Conservation (phyloP, 345 rosid species). For the Euphorbia lathyris region DNA sequence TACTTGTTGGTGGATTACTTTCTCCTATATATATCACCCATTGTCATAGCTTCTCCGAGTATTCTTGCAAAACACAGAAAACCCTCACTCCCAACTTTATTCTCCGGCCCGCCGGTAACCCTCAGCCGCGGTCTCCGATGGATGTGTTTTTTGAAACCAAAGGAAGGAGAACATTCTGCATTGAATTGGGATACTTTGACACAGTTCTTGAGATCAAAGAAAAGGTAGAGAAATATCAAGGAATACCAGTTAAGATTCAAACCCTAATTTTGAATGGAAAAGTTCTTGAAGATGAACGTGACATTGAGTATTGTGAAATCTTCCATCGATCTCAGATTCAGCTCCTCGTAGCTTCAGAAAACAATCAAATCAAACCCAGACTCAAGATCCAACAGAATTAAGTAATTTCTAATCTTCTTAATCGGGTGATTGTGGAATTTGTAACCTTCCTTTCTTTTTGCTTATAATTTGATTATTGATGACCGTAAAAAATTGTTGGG, state of each 20-base stretch:
- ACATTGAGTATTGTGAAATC: constrained; percentile 54
- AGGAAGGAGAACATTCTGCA: constrained; percentile 50
- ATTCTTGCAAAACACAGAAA: too few relatives aligned
- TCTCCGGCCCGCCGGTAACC: neutral
- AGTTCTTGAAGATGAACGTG: constrained; percentile 56
- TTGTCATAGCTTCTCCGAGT: too few relatives aligned
- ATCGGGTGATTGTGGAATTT: too few relatives aligned
- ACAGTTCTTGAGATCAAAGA: constrained; percentile 71
- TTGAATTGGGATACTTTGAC: constrained; percentile 76
- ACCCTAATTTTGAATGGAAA: constrained; percentile 62
- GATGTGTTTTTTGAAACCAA: constrained; percentile 62
- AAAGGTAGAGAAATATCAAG: constrained; percentile 63
- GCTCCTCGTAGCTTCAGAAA: constrained; percentile 37
- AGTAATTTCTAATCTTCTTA: too few relatives aligned
- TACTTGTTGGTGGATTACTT: too few relatives aligned
- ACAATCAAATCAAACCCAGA: constrained; percentile 1
- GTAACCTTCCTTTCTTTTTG: too few relatives aligned
- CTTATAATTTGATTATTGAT: too few relatives aligned
- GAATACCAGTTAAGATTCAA: constrained; percentile 52
- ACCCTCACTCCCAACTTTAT: neutral
- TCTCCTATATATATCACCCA: too few relatives aligned
- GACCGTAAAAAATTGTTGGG: too few relatives aligned
- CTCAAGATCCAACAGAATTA: constrained; percentile 26
- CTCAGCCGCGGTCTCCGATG: constrained; percentile 27
- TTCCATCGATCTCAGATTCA: constrained; percentile 59